These are phyloP conservation scores for Colletotrichum eleusines DNA, from an alignment of 2,329 filamentous ascomycete genomes.

Conservation along the genomic window DNA sequence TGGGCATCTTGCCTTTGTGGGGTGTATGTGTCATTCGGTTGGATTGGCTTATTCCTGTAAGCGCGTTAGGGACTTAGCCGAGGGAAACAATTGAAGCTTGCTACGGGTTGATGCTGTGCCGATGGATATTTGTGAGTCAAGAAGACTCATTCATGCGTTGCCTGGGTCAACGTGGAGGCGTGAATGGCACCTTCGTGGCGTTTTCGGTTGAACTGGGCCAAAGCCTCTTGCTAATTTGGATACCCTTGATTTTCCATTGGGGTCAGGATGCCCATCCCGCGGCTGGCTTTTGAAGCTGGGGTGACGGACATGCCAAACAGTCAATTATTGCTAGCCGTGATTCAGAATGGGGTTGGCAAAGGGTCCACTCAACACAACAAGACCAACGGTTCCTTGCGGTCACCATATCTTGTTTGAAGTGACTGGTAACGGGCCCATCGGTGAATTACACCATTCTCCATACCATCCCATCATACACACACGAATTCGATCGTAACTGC, in stretches of 20 bases:
- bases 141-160: slow-evolving; percentile 2
- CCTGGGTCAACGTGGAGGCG: slow-evolving; percentile 1
- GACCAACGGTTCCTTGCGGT: not conserved
- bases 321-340: not conserved
- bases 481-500: not conserved
- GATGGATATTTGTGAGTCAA: not conserved
- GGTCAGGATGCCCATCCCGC: not conserved
- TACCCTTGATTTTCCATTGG: not conserved
- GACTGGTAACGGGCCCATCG: not conserved
- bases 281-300: not conserved
- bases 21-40: not conserved
- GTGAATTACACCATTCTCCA: not conserved
- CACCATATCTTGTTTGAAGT: not conserved
- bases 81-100: not conserved
- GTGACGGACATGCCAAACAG: not conserved
- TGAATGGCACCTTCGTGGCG: not conserved
- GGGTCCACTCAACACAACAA: too few relatives aligned
- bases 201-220: not conserved
- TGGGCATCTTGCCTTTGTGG: slow-evolving; percentile 8
- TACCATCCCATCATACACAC: not conserved
- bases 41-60: too few relatives aligned
- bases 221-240: not conserved
- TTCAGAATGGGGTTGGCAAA: not conserved
- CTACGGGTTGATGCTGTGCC: not conserved
- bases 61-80: not conserved